A percentile compares a stretch with the other conserved stretches of the same genome.
Conservation (phyloP, 495 filamentous ascomycete species). For the Trichoderma erinaceum region DNA sequence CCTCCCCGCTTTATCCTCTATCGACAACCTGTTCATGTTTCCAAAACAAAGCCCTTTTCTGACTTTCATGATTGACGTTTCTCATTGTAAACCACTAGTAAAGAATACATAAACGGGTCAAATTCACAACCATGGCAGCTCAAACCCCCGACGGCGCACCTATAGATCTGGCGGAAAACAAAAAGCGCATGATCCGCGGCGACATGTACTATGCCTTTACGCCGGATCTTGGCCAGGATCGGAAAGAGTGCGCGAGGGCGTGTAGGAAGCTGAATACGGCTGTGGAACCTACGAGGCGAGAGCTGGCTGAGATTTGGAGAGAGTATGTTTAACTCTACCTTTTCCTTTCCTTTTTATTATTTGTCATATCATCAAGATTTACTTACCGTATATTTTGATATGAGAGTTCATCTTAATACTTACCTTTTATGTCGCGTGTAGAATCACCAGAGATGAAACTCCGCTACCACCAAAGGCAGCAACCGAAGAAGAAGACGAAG, state of each 20-base stretch:
- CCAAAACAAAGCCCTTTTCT: no score
- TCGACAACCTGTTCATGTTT: no score
- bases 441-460: slow-evolving; percentile 37
- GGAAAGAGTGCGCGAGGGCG: slow-evolving; percentile 53
- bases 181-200: slow-evolving; percentile 43
- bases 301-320: slow-evolving; percentile 61
- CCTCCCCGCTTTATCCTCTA: no score
- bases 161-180: slow-evolving; percentile 30
- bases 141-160: slow-evolving; percentile 5
- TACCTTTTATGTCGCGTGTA: neutral
- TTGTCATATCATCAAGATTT: no score
- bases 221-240: slow-evolving; percentile 45
- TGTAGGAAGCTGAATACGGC: slow-evolving; percentile 53
- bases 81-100: no score
- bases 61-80: no score
- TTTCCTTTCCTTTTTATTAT: no score
- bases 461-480: slow-evolving; percentile 53
- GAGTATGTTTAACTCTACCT: slow-evolving; percentile 60
- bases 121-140: neutral
- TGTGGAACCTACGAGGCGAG: slow-evolving; percentile 45
- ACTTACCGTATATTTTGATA: no score
- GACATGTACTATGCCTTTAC: slow-evolving; percentile 47
- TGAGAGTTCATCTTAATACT: no score
- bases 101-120: no score
- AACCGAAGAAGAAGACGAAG: slow-evolving; percentile 53